A percentile compares a stretch with the other conserved stretches of the same genome.
phyloP scores from a whole-genome alignment of 441 rosid species.

The Raphanus hybrid region DNA sequence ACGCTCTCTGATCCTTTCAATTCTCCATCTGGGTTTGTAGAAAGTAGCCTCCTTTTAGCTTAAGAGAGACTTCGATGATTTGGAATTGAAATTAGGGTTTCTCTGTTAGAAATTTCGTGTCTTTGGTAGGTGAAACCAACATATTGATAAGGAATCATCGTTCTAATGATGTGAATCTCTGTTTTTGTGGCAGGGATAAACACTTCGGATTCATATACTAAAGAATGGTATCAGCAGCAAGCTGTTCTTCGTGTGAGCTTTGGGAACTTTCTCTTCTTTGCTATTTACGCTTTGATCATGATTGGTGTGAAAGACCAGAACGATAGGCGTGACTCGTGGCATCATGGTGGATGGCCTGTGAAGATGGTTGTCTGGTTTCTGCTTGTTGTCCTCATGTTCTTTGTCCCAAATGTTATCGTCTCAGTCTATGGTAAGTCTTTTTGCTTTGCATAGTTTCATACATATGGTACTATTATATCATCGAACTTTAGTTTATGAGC shows the following conservation, averaged over 20 bases:
- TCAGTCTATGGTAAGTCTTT: conserved; percentile 67
- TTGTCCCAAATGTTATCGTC: conserved; percentile 58
- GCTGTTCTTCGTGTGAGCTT: conserved; percentile 97
- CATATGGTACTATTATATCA: not conserved
- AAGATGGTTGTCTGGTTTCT: conserved; percentile 89
- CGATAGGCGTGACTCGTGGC: conserved; percentile 93
- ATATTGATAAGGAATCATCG: conserved; percentile 4
- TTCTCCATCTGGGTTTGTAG: conserved; percentile 15
- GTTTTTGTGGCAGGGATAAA: conserved; percentile 68
- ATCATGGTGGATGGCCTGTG: conserved; percentile 91
- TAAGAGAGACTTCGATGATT: conserved; percentile 10
- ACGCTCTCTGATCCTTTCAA: conserved; percentile 22
- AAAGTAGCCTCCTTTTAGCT: conserved; percentile 16
- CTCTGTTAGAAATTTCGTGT: conserved; percentile 14
- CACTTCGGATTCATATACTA: conserved; percentile 58
- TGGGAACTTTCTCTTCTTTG: conserved; percentile 88
- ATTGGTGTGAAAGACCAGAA: conserved; percentile 94
- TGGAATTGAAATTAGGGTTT: conserved; percentile 26
- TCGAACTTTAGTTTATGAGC: not conserved
- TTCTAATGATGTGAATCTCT: not conserved
- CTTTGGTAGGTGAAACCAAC: conserved; percentile 16
- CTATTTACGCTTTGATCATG: conserved; percentile 78
- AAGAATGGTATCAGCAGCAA: conserved; percentile 88
- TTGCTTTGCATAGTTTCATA: conserved; percentile 7
- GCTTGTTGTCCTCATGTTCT: conserved; percentile 92